phyloP scores from a whole-genome alignment of 345 rosid genomes.

The Ceriops zippeliana region DNA sequence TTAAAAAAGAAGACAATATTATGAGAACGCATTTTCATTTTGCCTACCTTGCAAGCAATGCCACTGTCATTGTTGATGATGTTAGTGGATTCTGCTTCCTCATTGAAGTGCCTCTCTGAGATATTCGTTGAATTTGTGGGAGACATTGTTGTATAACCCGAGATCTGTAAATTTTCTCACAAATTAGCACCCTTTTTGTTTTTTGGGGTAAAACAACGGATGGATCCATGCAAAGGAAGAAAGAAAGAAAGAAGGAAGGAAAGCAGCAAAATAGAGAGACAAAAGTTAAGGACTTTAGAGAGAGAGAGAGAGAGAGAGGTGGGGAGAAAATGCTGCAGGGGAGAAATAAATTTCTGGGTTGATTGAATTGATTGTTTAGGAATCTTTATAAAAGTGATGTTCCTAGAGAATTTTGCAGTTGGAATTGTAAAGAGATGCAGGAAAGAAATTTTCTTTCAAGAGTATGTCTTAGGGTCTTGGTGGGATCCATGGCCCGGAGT shows the following conservation, averaged over 20 bases:
- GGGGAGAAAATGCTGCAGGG: too few species aligned
- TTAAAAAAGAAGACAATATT: background rate
- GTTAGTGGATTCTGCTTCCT: conserved; percentile 36
- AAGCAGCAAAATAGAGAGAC: too few species aligned
- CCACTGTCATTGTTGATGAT: conserved; percentile 20
- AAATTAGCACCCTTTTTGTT: background rate
- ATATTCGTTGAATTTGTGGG: conserved; percentile 30
- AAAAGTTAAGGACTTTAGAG: too few species aligned
- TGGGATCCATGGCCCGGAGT: too few species aligned
- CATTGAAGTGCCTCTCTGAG: background rate
- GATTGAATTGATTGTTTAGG: too few species aligned
- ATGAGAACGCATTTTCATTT: background rate
- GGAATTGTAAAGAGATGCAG: background rate
- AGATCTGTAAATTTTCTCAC: conserved; percentile 32
- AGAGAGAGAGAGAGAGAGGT: too few species aligned
- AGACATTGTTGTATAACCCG: conserved; percentile 33
- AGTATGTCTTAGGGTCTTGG: background rate
- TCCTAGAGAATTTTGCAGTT: background rate
- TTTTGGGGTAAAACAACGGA: background rate
- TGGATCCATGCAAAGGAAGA: too few species aligned
- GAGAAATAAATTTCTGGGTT: too few species aligned
- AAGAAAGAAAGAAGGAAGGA: too few species aligned
- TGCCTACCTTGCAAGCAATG: conserved; percentile 45
- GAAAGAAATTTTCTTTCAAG: background rate
- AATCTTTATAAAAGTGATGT: too few species aligned